Evolutionary conservation across 495 filamentous ascomycete genomes (phyloP), one percentile per base, ranked within the genome.

Genomic region (Acidiella bohemica): DNA sequence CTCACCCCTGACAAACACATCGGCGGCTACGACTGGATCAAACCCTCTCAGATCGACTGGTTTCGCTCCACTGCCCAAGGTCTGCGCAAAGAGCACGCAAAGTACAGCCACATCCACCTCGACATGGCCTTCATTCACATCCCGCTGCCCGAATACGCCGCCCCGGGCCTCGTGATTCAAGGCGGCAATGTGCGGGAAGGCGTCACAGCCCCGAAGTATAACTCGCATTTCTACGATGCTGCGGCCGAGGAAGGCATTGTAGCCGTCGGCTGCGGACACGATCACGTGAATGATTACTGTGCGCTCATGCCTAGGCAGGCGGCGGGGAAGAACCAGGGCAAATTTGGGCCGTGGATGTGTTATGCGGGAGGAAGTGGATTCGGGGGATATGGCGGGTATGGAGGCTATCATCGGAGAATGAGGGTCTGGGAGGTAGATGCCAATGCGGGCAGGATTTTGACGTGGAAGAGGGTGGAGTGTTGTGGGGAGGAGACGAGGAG

Each of bases 121-220:
- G 80, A 96, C 57, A 74, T 96, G 59, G 87, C 92, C 0, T 97
- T 97, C 54, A 92, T 96, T 44, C 90, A 97, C 50, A 97, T 97
- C 36, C 90, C 90, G 2, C 66, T 97, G 11, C 87, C 88, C 0
- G 90, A 97, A 58, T 94, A 93, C 50, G 66, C 69, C 13, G 60
- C 59, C 9, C 55, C 66, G 24, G 55, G 61, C 25, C 64, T 67
- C 10, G 63, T 68, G 25, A 66, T 79, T 12, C n/a, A 16, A 3
- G 46, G 35, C 7, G 86, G 83, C 2, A 53, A 68, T 4, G 82
- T 75, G 68, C 71, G 70, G 22, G 90, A 97, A 56, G 59, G 66
- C 4, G 73, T 83, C 8, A 96, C 87, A 0, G 88, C 92, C 4
- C 90, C 90, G 12, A 66, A 60, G 13, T 93, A 80, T 58, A 97